Percentiles rank a stretch among this genome's conserved stretches.
Evolutionary conservation across 1,284 basidiomycete species (phyloP).

Genomic region (Rhodotorula sp.): DNA sequence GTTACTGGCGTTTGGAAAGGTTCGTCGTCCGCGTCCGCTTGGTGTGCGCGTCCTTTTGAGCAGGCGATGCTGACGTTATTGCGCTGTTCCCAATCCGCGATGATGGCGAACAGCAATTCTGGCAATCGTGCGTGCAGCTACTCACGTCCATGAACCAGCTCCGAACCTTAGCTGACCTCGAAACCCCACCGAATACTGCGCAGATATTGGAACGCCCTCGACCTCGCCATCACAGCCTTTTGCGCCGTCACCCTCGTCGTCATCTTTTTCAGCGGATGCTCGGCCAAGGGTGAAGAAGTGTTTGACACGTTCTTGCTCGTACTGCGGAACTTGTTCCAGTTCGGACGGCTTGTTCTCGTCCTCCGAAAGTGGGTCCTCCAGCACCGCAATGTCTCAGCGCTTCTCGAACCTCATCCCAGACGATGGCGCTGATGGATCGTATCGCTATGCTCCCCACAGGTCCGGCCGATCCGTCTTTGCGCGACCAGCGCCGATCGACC

Average conservation of each 20-base stretch:
- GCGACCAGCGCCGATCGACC: conserved; percentile 85
- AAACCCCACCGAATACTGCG: not conserved
- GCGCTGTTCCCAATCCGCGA: too few species aligned
- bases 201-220: conserved; percentile 64
- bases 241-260: conserved; percentile 82
- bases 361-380: conserved; percentile 71
- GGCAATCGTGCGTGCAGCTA: conserved; percentile 62
- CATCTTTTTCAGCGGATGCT: conserved; percentile 76
- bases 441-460: too few species aligned
- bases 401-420: not conserved
- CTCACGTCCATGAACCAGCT: accelerated
- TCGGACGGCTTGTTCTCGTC: conserved; percentile 79
- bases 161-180: not conserved
- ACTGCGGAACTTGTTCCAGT: conserved; percentile 85
- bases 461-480: conserved; percentile 92
- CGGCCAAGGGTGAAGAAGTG: conserved; percentile 80
- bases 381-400: not conserved
- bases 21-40: conserved; percentile 51
- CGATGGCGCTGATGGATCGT: not conserved
- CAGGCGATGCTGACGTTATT: not conserved
- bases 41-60: too few species aligned
- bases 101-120: conserved; percentile 72
- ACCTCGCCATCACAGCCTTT: conserved; percentile 77
- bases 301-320: conserved; percentile 85
- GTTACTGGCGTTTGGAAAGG: conserved; percentile 83